These are phyloP conservation scores for Neodidymelliopsis sp. DNA, from an alignment of 2,329 filamentous ascomycete genomes.

Conservation along the genomic window DNA sequence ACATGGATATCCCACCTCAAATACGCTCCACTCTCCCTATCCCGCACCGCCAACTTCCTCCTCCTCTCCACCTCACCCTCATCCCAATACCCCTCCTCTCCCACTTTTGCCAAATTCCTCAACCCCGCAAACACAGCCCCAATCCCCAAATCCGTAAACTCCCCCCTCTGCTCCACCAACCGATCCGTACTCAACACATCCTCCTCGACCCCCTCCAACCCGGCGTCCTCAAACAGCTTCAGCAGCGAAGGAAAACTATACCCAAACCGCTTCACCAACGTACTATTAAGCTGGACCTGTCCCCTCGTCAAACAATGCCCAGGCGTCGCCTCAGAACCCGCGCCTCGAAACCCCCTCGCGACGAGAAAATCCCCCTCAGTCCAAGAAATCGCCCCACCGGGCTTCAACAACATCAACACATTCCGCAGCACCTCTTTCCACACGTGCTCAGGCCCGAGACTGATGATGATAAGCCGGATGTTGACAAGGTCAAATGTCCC, in stretches of 20 bases:
- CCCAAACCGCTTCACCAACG: constrained; percentile 30
- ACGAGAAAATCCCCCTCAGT: constrained; percentile 41
- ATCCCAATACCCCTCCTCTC: constrained; percentile 34
- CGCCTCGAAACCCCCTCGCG: constrained; percentile 32
- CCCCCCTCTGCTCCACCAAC: constrained; percentile 28
- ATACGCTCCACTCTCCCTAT: constrained; percentile 38
- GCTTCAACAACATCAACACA: constrained; percentile 37
- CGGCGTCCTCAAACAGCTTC: constrained; percentile 27
- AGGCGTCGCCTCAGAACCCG: constrained; percentile 3
- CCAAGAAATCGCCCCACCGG: constrained; percentile 38
- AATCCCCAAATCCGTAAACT: constrained; percentile 38
- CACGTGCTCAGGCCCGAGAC: constrained; percentile 29
- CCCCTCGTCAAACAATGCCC: constrained; percentile 31
- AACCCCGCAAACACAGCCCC: constrained; percentile 37
- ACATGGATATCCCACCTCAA: constrained; percentile 42
- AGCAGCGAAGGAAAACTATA: constrained; percentile 34
- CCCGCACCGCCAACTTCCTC: constrained; percentile 26
- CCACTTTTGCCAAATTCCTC: constrained; percentile 33
- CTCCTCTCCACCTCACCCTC: constrained; percentile 28
- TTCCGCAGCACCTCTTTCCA: constrained; percentile 36
- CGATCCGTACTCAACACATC: constrained; percentile 41
- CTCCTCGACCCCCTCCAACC: constrained; percentile 28
- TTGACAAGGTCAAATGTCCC: constrained; percentile 43
- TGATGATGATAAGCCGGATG: constrained; percentile 40
- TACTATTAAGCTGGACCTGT: constrained; percentile 31